A percentile compares a stretch with the other conserved stretches of the same genome.
phyloP scores from a whole-genome alignment of 495 filamentous ascomycete species.

The Neurospora pannonica region DNA sequence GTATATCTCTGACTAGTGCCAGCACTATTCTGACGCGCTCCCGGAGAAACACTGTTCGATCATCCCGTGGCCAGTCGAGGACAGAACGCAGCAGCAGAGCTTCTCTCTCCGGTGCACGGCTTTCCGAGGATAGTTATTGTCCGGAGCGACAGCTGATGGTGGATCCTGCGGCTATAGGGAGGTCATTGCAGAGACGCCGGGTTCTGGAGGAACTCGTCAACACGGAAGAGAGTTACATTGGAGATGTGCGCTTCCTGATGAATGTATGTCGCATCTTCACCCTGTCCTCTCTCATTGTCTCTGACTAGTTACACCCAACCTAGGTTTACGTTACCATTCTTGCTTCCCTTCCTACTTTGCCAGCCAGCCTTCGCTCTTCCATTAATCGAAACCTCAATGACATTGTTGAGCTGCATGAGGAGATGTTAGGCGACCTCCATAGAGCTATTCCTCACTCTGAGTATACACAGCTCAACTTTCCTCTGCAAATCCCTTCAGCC shows the following conservation, averaged over 20 bases:
- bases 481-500: conserved; percentile 5
- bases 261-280: conserved; percentile 47
- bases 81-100: conserved; percentile 53
- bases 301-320: conserved; percentile 17
- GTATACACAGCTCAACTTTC: conserved; percentile 38
- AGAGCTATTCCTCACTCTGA: conserved; percentile 52
- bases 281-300: background rate
- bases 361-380: conserved; percentile 44
- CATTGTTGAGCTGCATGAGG: conserved; percentile 63
- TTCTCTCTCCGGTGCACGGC: conserved; percentile 47
- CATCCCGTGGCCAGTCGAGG: conserved; percentile 44
- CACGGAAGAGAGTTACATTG: conserved; percentile 83
- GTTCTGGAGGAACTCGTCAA: conserved; percentile 74
- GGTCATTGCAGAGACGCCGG: conserved; percentile 63
- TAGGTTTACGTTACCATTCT: conserved; percentile 62
- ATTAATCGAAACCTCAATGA: conserved; percentile 60
- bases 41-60: conserved; percentile 40
- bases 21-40: conserved; percentile 53
- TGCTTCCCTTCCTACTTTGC: conserved; percentile 48
- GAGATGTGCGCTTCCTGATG: conserved; percentile 73
- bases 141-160: conserved; percentile 41
- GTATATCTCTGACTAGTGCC: conserved; percentile 58
- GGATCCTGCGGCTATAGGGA: conserved; percentile 61
- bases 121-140: conserved; percentile 59
- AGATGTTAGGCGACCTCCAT: conserved; percentile 57